Evolutionary conservation across 176 grass and related monocot species (phyloP), one percentile per base, ranked within the genome.

Genomic region (Rhynchospora tenuis): DNA sequence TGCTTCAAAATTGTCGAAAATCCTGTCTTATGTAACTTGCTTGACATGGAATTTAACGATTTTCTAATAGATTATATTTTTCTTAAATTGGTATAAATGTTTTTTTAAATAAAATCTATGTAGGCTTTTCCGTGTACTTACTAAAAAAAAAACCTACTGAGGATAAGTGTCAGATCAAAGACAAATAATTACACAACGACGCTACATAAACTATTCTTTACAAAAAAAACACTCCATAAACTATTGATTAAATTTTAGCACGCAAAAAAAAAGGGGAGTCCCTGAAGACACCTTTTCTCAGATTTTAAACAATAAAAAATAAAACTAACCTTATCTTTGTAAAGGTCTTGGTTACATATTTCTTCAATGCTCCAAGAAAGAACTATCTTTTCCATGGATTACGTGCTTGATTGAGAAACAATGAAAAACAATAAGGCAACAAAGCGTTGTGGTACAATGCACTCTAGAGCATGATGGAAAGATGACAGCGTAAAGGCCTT

Each of bases 301-400:
- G 10, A 17, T 81, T 4, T 13, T 50, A 14, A 61, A 14, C 19
- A 2, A 15, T 15, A 20, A 29, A 58, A 76, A 56, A 19, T 9
- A 29, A 38, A 20, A 33, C 17, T 26, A 85, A 89, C 92, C 92
- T 91, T 2, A 2, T 45, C 78, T 57, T 55, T 87, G 87, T 45
- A 86, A 73, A 89, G 68, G 29, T 81, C 64, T 48, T 77, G 64
- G 82, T 91, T 51, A 57, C 73, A 50, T 76, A 91, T 72, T 1
- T 91, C 68, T 38, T 48, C 54, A 76, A 94, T 24, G 0, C 64
- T 63, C 89, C 92, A 94, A 78, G 89, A 90, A 59, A 94, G 87
- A 71, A 94, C 78, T 17, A 78, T 56, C 71, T 84, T 85, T 8
- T 11, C 85, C 87, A 94, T 71, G 38, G 45, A 73, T 24, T 56